Base-by-base conservation (phyloP, 2,329 filamentous ascomycete species). In the Microdochium nivale region DNA sequence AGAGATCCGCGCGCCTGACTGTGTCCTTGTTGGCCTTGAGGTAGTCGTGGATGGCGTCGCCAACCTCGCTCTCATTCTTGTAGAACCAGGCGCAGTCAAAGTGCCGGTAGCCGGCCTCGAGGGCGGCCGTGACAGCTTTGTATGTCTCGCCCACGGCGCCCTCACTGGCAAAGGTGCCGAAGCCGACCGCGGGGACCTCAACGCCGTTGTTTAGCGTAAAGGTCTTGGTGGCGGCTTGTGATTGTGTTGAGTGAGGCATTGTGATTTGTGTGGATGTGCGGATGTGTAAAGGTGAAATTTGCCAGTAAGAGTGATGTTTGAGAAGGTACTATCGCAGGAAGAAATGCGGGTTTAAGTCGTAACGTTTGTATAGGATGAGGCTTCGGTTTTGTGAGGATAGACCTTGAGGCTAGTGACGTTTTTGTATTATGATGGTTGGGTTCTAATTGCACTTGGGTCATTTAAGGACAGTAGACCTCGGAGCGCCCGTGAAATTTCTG, bases 41-140 rank as follows among this genome's bases (percentile, higher is more conserved):
- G 59, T 70, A 71, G 59, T 71, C 76, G 51, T 73, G 73, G 59
- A 84, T 75, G 21, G 76, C 80, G 24, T 74, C 66, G 49, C 81
- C 80, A 33, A 84, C 78, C 62, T 83, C 80, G 10, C 67, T 67
- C 62, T 84, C 86, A 64, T 89, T 89, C 61, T 79, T 77, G 66
- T 89, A 89, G 56, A 83, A 84, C 62, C 84, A 78, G 49, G 84
- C 83, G 63, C 82, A 85, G 67, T 83, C 80, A 55, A 86, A 79
- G 63, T 86, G 81, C 47, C 82, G 74, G 69, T 87, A 87, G 46
- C 84, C 84, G 52, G 72, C 70, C 58, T 77, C 74, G 14, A 87
- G 73, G 16, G 83, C 84, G 55, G 70, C 72, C 61, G 81, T 79
- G 55, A 88, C 85, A 19, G 85, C 85, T 52, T 70, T 73, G 70